Evolutionary conservation across 441 rosid genomes (phyloP).

Genomic region (Erodium chrysanthum): DNA sequence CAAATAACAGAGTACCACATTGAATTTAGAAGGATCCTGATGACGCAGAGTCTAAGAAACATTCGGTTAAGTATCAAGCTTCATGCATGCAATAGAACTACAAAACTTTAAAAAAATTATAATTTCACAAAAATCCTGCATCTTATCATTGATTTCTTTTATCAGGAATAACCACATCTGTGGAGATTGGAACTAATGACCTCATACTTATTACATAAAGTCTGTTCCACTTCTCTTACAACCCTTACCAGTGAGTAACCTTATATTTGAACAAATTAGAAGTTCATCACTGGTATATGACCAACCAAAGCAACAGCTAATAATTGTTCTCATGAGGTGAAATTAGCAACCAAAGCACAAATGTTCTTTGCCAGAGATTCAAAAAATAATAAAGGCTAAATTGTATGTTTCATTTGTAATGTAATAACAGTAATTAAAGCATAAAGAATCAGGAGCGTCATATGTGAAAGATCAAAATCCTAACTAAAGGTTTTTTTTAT

Average conservation of each 20-base stretch:
- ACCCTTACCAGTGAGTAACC: not conserved
- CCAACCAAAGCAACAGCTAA: not conserved
- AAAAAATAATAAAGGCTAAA: not conserved
- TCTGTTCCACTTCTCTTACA: not conserved
- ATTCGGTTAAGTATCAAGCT: not conserved
- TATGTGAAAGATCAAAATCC: not conserved
- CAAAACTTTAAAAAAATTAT: not conserved
- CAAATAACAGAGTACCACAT: constrained; percentile 16
- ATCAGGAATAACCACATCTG: not conserved
- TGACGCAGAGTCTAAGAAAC: not conserved
- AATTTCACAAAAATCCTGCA: not conserved
- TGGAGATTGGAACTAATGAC: not conserved
- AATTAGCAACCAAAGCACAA: not conserved
- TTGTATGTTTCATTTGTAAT: not conserved
- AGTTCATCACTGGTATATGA: not conserved
- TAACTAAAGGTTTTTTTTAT: not conserved
- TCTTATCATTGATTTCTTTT: not conserved
- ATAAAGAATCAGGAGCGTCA: not conserved
- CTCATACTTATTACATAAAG: not conserved
- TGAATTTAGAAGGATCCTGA: constrained; percentile 18
- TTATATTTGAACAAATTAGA: not conserved
- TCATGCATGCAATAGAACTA: not conserved
- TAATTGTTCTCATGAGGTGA: not conserved
- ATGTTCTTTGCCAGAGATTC: not conserved
- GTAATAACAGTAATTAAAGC: not conserved